Evolutionary conservation across 1,284 basidiomycete species (phyloP).

Genomic region (Ceratobasidium theobromae): DNA sequence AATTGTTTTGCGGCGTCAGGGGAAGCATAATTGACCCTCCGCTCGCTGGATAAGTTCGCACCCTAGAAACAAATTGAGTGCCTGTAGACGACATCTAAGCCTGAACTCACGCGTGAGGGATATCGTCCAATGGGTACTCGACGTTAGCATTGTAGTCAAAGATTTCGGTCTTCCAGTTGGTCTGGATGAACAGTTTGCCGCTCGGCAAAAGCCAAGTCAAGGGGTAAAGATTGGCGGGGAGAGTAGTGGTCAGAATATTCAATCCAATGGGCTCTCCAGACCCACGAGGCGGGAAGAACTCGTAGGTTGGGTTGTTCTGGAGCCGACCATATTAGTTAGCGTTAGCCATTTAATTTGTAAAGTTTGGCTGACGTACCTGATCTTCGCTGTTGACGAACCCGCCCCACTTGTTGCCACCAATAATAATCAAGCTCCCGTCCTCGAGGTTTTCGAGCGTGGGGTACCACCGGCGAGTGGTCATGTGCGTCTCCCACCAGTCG

Average conservation of each 20-base stretch:
- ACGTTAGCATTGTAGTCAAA: conserved; percentile 65
- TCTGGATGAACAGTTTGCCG: conserved; percentile 81
- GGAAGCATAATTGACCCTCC: conserved; percentile 89
- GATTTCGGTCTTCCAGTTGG: conserved; percentile 57
- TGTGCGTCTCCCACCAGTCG: conserved; percentile 30
- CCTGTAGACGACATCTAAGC: conserved; percentile 56
- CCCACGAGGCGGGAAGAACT: conserved; percentile 80
- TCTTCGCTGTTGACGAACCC: conserved; percentile 77
- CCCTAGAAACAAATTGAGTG: conserved; percentile 42
- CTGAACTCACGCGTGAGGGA: conserved; percentile 33
- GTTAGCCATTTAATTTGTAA: no score
- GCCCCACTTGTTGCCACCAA: conserved; percentile 69
- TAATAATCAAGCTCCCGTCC: conserved; percentile 52
- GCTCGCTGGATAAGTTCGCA: conserved; percentile 89
- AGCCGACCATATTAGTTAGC: no score
- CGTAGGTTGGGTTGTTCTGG: conserved; percentile 77
- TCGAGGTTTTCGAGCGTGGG: conserved; percentile 40
- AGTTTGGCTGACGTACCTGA: no score
- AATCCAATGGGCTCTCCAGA: conserved; percentile 65
- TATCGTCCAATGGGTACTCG: conserved; percentile 35
- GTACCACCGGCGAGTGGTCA: conserved; percentile 36
- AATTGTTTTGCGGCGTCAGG: conserved; percentile 85
- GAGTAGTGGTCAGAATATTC: conserved; percentile 77
- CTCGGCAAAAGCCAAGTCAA: conserved; percentile 83
- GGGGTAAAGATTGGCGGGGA: conserved; percentile 87